Base-by-base conservation (phyloP, 2,329 filamentous ascomycete genomes). In the Xylaria sp. region DNA sequence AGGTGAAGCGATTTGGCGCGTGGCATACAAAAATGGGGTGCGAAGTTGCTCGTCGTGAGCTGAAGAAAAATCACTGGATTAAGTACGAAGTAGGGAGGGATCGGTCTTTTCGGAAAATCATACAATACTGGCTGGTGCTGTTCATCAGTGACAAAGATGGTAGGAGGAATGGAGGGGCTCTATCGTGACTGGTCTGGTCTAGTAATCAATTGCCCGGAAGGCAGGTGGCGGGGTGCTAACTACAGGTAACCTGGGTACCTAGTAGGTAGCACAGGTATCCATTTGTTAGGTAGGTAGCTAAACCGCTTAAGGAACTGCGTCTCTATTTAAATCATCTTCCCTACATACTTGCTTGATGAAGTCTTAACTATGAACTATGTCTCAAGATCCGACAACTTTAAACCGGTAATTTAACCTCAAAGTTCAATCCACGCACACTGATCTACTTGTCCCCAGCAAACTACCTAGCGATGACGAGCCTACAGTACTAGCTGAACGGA, bases 101-200 rank as follows among this genome's bases (percentile, higher is more conserved):
- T 10, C n/a, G 48, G 25, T n/a, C 25, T 25, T 48, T 52, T n/a
- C 25, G 10, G 25, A 8, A 32, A 32, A 52, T 32, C 25, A 30
- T 28, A 52, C 48, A 12, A 52, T 15, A 25, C 23, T 50, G 28
- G 28, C 25, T 30, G 23, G 13, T 28, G 45, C 23, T 48, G 23
- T 52, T 52, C 48, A 30, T 52, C 25, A 32, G 23, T 52, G 25
- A 30, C 13, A 52, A 52, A 50, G n/a, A n/a, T n/a, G n/a, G n/a
- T n/a, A n/a, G n/a, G n/a, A n/a, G n/a, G n/a, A n/a, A n/a, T n/a
- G 48, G 46, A 30, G 25, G 48, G 48, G 23, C 25, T 39, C 46
- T 50, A 50, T 50, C 15, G 45, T 23, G 20, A 25, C 43, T 25
- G 45, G 36, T 39, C 36, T 39, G 1, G 13, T 30, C 28, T 30